Evolutionary conservation across 2,329 filamentous ascomycete species (phyloP).

Genomic region (Domatiomyces globalis): DNA sequence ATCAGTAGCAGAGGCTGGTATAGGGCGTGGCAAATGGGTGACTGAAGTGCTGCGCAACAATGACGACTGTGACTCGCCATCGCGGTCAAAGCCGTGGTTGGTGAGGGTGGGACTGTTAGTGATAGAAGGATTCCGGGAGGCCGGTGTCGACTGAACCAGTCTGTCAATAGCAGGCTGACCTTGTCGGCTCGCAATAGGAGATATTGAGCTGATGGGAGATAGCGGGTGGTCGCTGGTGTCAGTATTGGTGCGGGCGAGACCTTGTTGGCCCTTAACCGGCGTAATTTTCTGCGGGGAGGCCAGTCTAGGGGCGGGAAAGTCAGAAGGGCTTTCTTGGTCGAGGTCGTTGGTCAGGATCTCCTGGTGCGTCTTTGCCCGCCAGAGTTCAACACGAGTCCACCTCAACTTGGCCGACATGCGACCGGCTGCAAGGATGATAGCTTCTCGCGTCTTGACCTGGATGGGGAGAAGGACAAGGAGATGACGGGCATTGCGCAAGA

Average conservation of each 20-base stretch:
- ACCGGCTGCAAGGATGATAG: slow-evolving; percentile 70
- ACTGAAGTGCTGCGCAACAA: slow-evolving; percentile 25
- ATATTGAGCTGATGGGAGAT: slow-evolving; percentile 13
- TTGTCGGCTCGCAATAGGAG: slow-evolving; percentile 4
- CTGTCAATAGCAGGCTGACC: slow-evolving; percentile 1
- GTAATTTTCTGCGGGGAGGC: slow-evolving; percentile 15
- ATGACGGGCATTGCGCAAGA: slow-evolving; percentile 80
- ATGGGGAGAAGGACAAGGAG: slow-evolving; percentile 79
- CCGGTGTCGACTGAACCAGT: neutral
- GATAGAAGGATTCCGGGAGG: neutral
- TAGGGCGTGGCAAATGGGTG: slow-evolving; percentile 19
- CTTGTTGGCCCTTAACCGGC: slow-evolving; percentile 9
- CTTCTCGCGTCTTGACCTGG: slow-evolving; percentile 75
- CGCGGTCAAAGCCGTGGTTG: neutral
- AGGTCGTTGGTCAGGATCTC: slow-evolving; percentile 78
- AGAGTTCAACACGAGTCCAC: slow-evolving; percentile 89
- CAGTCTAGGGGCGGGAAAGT: slow-evolving; percentile 16
- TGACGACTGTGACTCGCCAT: neutral
- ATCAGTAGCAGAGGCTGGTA: slow-evolving; percentile 24
- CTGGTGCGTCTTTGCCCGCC: slow-evolving; percentile 77
- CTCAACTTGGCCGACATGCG: slow-evolving; percentile 77
- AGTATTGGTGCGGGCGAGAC: slow-evolving; percentile 9
- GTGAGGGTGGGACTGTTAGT: neutral
- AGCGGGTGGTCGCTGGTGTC: slow-evolving; percentile 11
- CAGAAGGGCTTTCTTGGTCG: slow-evolving; percentile 50